A percentile compares a stretch with the other conserved stretches of the same genome.
These are phyloP conservation scores for Mariannaea sp. DNA, from an alignment of 2,329 filamentous ascomycete genomes.

Conservation along the genomic window DNA sequence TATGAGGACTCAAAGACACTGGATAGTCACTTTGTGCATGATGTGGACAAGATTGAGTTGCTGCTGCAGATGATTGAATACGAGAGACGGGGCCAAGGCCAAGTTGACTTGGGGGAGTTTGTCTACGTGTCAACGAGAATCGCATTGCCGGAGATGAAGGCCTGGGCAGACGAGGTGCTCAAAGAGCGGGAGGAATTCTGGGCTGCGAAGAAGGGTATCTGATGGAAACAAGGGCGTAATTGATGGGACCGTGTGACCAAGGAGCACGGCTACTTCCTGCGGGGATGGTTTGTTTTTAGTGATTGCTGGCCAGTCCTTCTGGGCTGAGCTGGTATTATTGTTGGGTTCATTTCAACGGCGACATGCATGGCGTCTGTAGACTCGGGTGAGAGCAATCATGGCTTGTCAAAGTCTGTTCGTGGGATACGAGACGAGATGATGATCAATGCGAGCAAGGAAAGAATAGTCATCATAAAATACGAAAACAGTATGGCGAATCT, in stretches of 20 bases:
- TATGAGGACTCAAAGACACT: slow-evolving; percentile 87
- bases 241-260: slow-evolving; percentile 44
- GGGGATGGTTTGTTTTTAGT: slow-evolving; percentile 23
- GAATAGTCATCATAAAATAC: neutral
- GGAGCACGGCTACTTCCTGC: slow-evolving; percentile 54
- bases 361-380: slow-evolving; percentile 17
- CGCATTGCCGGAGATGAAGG: slow-evolving; percentile 74
- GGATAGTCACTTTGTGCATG: slow-evolving; percentile 90
- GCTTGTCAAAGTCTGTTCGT: neutral
- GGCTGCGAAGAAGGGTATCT: slow-evolving; percentile 55
- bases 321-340: neutral
- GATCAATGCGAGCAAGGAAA: neutral
- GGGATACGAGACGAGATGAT: neutral
- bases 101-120: slow-evolving; percentile 84
- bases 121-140: slow-evolving; percentile 76
- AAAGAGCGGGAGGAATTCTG: slow-evolving; percentile 77
- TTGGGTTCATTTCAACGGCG: neutral
- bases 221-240: slow-evolving; percentile 52
- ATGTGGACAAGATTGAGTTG: slow-evolving; percentile 96
- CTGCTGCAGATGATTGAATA: slow-evolving; percentile 97
- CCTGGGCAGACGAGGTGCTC: slow-evolving; percentile 78
- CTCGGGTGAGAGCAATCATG: slow-evolving; percentile 7
- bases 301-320: neutral
- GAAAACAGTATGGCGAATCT: neutral
- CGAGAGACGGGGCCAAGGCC: slow-evolving; percentile 70